A percentile compares a stretch with the other conserved stretches of the same genome.
Evolutionary conservation across 176 grass and related monocot genomes (phyloP).

Genomic region (Metroxylon sagu): DNA sequence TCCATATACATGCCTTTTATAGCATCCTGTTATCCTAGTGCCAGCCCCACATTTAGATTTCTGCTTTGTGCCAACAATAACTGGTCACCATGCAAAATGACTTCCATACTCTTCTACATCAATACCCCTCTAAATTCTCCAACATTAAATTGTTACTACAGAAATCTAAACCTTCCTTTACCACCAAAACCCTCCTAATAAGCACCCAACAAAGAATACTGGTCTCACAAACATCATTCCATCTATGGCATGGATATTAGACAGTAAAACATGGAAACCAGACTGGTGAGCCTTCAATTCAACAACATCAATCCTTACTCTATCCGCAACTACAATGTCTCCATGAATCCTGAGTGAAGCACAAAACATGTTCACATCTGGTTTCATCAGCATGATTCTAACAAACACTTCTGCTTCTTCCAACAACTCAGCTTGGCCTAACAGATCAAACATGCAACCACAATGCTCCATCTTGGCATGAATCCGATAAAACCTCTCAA

Average conservation of each 20-base stretch:
- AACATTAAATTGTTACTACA: too few species aligned
- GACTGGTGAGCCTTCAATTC: slow-evolving; percentile 17
- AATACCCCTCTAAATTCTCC: too few species aligned
- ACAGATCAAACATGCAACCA: slow-evolving; percentile 65
- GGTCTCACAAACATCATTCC: slow-evolving; percentile 14
- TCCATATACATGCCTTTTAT: too few species aligned
- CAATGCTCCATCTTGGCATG: slow-evolving; percentile 48
- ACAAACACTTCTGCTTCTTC: slow-evolving; percentile 57
- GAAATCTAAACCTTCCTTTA: too few species aligned
- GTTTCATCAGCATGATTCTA: slow-evolving; percentile 41
- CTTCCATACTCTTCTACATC: too few species aligned
- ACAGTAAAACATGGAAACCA: slow-evolving; percentile 47
- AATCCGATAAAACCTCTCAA: slow-evolving; percentile 31
- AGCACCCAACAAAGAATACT: too few species aligned
- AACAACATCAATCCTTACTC: slow-evolving; percentile 29
- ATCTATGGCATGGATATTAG: slow-evolving; percentile 43
- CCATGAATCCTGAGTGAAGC: slow-evolving; percentile 43
- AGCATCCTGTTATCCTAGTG: too few species aligned
- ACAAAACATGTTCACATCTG: slow-evolving; percentile 42
- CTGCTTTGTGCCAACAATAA: too few species aligned
- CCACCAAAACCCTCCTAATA: too few species aligned
- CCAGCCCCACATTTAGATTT: too few species aligned
- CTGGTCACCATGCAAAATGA: too few species aligned
- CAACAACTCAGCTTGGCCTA: slow-evolving; percentile 50
- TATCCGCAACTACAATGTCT: slow-evolving; percentile 47